Base-by-base conservation (phyloP, 257 asterid species). In the Catharanthus roseus region DNA sequence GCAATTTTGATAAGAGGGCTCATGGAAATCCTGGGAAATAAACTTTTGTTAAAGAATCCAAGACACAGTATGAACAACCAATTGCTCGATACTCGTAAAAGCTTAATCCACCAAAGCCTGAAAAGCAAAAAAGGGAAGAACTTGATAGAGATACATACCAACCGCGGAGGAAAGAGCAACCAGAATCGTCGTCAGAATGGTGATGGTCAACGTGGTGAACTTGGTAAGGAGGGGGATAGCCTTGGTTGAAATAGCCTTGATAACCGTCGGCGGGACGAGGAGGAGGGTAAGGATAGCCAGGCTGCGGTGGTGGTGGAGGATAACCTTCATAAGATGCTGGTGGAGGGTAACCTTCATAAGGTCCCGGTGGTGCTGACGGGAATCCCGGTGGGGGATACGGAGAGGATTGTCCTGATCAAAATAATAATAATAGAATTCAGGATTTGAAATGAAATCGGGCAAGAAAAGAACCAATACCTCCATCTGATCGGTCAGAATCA, bases 151-250 rank as follows among this genome's bases (percentile, higher is more conserved):
- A 31, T 4, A 24, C 72, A 26, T 85, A 89, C 96, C 96, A 89
- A 80, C 92, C 95, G 66, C 90, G 88, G 7, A 86, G 70, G 69
- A 87, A 87, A 74, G 96, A 89, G 79, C 88, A 87, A 54, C 80
- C 86, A 68, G 82, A 44, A 39, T 54, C 68, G 53, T 72, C 78
- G 53, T 85, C 81, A 57, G 80, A 16, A 76, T 84, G 91, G 60
- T 83, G 78, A 82, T 87, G 90, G 13, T 85, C 86, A 50, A 74
- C 80, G 45, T 83, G 86, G 81, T 81, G 66, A 57, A 77, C 86
- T 65, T 76, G 80, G 29, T 82, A 70, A 0, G 88, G 87, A 0
- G 81, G 88, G 13, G 73, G 42, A 54, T 72, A 74, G 21, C 74
- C 74, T 45, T 79, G 89, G 77, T 81, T 72, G 82, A 89, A 89